Conservation (phyloP, 805 yeast genomes). For the Sungouiella thailandica region DNA sequence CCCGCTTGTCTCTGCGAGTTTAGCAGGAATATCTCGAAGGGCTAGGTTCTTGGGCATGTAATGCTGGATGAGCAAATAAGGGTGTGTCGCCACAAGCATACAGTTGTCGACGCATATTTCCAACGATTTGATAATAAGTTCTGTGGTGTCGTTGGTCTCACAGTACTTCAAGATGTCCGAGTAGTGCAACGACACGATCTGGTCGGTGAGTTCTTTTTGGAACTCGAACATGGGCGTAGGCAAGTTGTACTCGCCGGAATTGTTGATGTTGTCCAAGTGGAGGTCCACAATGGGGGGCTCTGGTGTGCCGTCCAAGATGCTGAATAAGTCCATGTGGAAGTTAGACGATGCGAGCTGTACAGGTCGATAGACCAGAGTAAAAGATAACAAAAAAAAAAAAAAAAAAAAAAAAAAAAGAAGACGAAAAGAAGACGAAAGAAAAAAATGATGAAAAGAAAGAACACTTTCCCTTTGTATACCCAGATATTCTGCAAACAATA, state of each 20-base stretch:
- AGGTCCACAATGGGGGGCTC: conserved; percentile 70
- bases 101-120: conserved; percentile 71
- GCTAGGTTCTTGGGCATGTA: conserved; percentile 76
- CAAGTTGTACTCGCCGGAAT: conserved; percentile 62
- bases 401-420: too few species aligned
- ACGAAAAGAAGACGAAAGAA: too few species aligned
- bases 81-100: conserved; percentile 81
- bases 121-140: conserved; percentile 67
- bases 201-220: conserved; percentile 86
- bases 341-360: too few species aligned
- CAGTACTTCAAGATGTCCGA: conserved; percentile 85
- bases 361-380: background rate
- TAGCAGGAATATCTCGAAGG: conserved; percentile 64
- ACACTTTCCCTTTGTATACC: background rate
- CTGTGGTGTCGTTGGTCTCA: conserved; percentile 49
- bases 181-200: conserved; percentile 85
- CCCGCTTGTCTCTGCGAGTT: conserved; percentile 75
- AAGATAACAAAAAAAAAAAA: too few species aligned
- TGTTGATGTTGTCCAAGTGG: conserved; percentile 41
- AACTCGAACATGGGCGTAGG: conserved; percentile 83
- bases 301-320: conserved; percentile 77
- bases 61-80: conserved; percentile 78
- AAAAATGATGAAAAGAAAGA: background rate
- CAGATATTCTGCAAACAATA: background rate
- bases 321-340: conserved; percentile 66